A percentile compares a stretch with the other conserved stretches of the same genome.
Evolutionary conservation across 108 stramenopile species (phyloP).

Genomic region (Discostella stelligeroides): DNA sequence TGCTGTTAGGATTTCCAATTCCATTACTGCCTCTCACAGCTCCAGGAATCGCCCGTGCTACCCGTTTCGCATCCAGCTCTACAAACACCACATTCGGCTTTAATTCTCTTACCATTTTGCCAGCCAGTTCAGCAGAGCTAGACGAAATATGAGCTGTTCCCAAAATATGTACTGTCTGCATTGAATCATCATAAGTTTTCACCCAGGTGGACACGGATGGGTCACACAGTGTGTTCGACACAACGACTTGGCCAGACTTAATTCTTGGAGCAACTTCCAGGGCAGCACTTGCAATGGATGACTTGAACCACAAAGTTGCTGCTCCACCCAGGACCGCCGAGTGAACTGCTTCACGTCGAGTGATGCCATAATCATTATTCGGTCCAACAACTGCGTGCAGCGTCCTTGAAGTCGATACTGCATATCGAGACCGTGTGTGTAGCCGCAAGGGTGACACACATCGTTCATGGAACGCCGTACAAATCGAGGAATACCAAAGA

Average conservation of each 20-base stretch:
- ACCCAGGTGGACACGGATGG: slow-evolving; percentile 49
- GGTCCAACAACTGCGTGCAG: background rate
- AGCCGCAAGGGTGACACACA: background rate
- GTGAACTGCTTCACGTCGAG: background rate
- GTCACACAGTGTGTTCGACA: slow-evolving; percentile 41
- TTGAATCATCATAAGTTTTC: slow-evolving; percentile 21
- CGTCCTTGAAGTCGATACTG: background rate
- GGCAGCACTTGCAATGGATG: background rate
- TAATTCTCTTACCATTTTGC: slow-evolving; percentile 51
- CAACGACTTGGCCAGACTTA: background rate
- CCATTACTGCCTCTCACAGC: background rate
- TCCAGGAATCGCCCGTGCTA: slow-evolving; percentile 48
- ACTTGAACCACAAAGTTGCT: background rate
- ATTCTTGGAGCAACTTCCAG: background rate
- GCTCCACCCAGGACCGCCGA: background rate
- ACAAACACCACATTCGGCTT: slow-evolving; percentile 83
- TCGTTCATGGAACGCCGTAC: background rate
- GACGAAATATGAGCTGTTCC: slow-evolving; percentile 83
- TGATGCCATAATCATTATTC: background rate
- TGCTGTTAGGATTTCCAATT: background rate
- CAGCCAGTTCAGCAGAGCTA: slow-evolving; percentile 63
- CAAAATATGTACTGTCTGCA: slow-evolving; percentile 54
- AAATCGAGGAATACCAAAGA: background rate
- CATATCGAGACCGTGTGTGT: too few species aligned
- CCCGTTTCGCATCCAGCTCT: slow-evolving; percentile 85